phyloP scores from a whole-genome alignment of 2,329 filamentous ascomycete species.

The Huntiella bhutanensis region DNA sequence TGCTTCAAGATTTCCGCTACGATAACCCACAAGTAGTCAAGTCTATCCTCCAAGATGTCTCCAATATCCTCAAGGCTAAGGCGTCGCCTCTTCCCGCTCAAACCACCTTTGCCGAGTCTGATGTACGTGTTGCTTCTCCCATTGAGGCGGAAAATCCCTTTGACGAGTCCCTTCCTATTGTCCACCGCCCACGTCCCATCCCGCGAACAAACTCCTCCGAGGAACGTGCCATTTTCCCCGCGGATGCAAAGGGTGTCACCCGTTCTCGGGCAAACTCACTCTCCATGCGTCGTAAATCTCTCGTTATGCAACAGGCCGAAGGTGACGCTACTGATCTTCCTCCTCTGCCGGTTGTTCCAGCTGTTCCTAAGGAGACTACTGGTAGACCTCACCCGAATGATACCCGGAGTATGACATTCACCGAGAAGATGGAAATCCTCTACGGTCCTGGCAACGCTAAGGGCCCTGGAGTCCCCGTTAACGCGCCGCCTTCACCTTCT shows the following conservation, averaged over 20 bases:
- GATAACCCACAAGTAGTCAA: constrained; percentile 30
- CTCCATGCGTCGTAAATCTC: constrained; percentile 22
- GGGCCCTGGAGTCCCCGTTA: not conserved
- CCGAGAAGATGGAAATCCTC: constrained; percentile 36
- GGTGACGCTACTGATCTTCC: constrained; percentile 32
- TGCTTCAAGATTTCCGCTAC: constrained; percentile 37
- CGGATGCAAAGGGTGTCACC: constrained; percentile 23
- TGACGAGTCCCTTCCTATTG: constrained; percentile 19
- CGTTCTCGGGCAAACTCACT: constrained; percentile 29
- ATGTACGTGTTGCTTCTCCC: not conserved
- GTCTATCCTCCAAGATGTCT: constrained; percentile 28
- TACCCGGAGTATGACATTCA: constrained; percentile 38
- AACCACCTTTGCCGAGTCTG: not conserved
- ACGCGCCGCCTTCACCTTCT: constrained; percentile 3
- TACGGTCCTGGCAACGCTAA: constrained; percentile 14
- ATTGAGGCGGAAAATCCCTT: not conserved
- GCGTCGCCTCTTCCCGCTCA: not conserved
- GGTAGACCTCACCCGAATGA: constrained; percentile 28
- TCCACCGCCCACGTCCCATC: constrained; percentile 37
- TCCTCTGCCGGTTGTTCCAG: constrained; percentile 29
- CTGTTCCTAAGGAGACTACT: constrained; percentile 13
- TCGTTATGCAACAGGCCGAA: constrained; percentile 17
- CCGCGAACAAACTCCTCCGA: constrained; percentile 26
- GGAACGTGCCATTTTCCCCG: constrained; percentile 29
- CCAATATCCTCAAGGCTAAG: constrained; percentile 16